These are phyloP conservation scores for Aspergillus clavatus DNA, from an alignment of 2,329 filamentous ascomycete genomes.

Conservation along the genomic window DNA sequence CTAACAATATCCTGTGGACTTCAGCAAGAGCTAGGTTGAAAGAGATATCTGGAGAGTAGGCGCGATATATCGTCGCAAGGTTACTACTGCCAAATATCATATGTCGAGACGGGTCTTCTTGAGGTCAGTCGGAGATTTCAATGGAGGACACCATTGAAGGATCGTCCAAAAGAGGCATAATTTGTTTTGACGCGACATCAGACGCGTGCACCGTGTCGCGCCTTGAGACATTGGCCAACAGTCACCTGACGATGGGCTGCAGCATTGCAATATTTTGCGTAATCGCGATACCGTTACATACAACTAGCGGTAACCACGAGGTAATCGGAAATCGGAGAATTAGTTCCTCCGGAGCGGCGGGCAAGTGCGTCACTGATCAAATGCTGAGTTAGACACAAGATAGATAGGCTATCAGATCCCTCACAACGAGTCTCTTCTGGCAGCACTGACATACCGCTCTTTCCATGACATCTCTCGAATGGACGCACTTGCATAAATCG, in stretches of 20 bases:
- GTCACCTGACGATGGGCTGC: too few relatives aligned
- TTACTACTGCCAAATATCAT: neutral
- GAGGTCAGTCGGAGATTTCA: neutral
- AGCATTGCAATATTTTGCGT: too few relatives aligned
- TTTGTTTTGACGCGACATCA: slow-evolving; percentile 8
- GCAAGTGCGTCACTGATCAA: slow-evolving; percentile 10
- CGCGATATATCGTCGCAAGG: neutral
- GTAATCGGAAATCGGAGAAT: neutral
- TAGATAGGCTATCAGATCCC: too few relatives aligned
- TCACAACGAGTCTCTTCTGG: too few relatives aligned
- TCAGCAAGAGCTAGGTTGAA: slow-evolving; percentile 17
- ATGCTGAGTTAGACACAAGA: too few relatives aligned
- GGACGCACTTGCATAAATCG: too few relatives aligned
- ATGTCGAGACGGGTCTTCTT: neutral
- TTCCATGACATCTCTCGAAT: too few relatives aligned
- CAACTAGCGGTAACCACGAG: slow-evolving; percentile 2
- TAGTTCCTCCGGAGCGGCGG: neutral
- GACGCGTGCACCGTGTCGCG: slow-evolving; percentile 10
- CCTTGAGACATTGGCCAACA: neutral
- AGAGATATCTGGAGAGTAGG: slow-evolving; percentile 3
- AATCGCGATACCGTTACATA: neutral
- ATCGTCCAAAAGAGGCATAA: slow-evolving; percentile 18
- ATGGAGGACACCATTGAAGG: neutral
- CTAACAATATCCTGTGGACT: slow-evolving; percentile 9
- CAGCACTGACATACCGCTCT: too few relatives aligned